These are phyloP conservation scores for Suhomyces panamericanus DNA, from an alignment of 1,139 yeast species.

Conservation along the genomic window DNA sequence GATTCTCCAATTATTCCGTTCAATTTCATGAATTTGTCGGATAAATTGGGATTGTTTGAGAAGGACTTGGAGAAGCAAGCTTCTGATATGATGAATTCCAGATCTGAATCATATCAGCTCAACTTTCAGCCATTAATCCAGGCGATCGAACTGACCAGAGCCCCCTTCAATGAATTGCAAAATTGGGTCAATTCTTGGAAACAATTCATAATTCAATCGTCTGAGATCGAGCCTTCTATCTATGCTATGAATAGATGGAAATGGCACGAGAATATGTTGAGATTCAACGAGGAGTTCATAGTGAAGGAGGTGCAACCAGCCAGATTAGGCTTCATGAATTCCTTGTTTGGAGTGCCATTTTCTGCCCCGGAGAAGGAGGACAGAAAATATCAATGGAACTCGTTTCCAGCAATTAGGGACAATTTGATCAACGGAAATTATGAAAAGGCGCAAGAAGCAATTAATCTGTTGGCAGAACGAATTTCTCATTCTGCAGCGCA, in stretches of 20 bases:
- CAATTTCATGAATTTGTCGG: slow-evolving; percentile 52
- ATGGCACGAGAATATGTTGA: slow-evolving; percentile 70
- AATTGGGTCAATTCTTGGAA: slow-evolving; percentile 60
- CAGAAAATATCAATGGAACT: slow-evolving; percentile 52
- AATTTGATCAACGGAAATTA: slow-evolving; percentile 51
- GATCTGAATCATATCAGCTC: slow-evolving; percentile 17
- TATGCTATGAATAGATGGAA: slow-evolving; percentile 72
- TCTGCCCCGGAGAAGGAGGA: slow-evolving; percentile 46
- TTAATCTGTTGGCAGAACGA: slow-evolving; percentile 47
- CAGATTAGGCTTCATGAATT: slow-evolving; percentile 69
- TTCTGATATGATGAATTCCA: slow-evolving; percentile 17
- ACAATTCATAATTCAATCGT: slow-evolving; percentile 32
- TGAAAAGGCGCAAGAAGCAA: slow-evolving; percentile 56
- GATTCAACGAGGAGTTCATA: slow-evolving; percentile 54
- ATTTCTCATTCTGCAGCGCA: slow-evolving; percentile 27
- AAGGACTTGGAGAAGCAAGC: slow-evolving; percentile 52
- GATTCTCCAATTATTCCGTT: slow-evolving; percentile 81
- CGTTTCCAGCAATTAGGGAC: slow-evolving; percentile 78
- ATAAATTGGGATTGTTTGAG: slow-evolving; percentile 43
- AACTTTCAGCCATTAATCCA: slow-evolving; percentile 28
- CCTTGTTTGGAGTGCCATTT: slow-evolving; percentile 68
- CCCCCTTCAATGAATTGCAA: slow-evolving; percentile 29
- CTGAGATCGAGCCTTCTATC: slow-evolving; percentile 65
- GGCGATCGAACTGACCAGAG: slow-evolving; percentile 26
- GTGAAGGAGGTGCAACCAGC: slow-evolving; percentile 27